phyloP scores from a whole-genome alignment of 345 rosid species.

The Sonneratia alba region DNA sequence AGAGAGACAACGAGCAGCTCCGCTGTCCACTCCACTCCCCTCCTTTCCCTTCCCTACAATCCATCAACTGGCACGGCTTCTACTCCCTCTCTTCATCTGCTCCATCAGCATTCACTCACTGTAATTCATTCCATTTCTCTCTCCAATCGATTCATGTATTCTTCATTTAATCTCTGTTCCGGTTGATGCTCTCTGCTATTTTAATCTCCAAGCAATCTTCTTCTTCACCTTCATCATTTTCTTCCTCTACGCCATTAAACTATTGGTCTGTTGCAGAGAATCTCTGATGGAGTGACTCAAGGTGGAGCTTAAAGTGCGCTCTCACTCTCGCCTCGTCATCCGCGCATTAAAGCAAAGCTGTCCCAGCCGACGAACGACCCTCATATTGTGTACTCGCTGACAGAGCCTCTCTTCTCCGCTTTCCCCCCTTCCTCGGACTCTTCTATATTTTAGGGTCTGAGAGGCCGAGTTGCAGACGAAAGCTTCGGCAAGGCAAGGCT shows the following conservation, averaged over 20 bases:
- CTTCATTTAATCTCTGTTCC: not conserved
- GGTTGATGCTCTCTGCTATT: not conserved
- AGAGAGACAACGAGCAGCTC: too few relatives aligned
- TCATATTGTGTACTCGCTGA: not conserved
- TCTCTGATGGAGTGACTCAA: conserved; percentile 22
- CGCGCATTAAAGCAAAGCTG: conserved; percentile 6
- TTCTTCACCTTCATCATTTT: not conserved
- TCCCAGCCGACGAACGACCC: conserved; percentile 5
- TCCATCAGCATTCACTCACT: not conserved
- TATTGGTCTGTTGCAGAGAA: conserved; percentile 23
- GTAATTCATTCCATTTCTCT: not conserved
- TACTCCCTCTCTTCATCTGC: not conserved
- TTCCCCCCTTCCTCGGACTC: not conserved
- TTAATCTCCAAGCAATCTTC: not conserved
- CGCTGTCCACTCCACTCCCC: not conserved
- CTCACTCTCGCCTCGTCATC: conserved; percentile 13
- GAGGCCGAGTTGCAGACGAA: not conserved
- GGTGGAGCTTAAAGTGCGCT: conserved; percentile 12
- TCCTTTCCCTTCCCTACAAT: not conserved
- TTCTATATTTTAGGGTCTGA: not conserved
- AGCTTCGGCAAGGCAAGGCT: not conserved
- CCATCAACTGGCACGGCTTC: not conserved
- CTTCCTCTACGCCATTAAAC: not conserved
- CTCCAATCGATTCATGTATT: not conserved
- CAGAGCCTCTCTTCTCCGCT: not conserved